Evolutionary conservation across 1,284 basidiomycete species (phyloP), one percentile per base, ranked within the genome.

Genomic region (Trichosporon sp.): DNA sequence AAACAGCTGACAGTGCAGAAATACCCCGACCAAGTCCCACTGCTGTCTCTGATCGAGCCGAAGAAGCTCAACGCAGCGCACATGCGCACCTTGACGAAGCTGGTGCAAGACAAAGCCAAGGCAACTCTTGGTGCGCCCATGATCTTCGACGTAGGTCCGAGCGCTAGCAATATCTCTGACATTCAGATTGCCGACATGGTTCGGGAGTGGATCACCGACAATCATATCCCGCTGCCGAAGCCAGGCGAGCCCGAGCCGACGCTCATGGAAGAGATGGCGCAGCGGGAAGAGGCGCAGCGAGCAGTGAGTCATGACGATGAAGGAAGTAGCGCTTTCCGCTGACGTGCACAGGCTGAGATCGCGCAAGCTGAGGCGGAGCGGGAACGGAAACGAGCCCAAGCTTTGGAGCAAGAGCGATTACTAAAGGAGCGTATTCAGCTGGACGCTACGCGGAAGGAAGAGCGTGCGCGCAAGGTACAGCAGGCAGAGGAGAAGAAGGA

Each of bases 211-310:
- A 75, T 81, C 13, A 69, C 73, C 13, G 69, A 71, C 10, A 74
- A 80, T 65, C 76, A 79, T 60, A 56, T 77, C 13, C 75, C 74
- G 1, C 61, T 80, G 23, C 74, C 79, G 6, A 74, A 69, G 44
- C 65, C 70, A 0, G 73, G 74, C 13, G 75, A 73, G 40, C 59
- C 62, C 2, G 71, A 72, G 9, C 77, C 75, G 7, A 78, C 74
- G 13, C 65, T 81, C 31, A 75, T 80, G 74, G 80, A 79, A 49
- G 75, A 79, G 68, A 78, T 76, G 69, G 77, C 78, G 4, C 65
- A 74, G 31, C 66, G 80, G 32, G 80, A 80, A 60, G 77, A 78
- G 27, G 78, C 65, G 14, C 68, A 80, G 62, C 61, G 70, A 65
- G 74, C 75, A 4, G 80, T 80, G 58, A 70, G 77, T 74, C 4